phyloP scores from a whole-genome alignment of 2,329 filamentous ascomycete species.

The Orbilia oligospora region DNA sequence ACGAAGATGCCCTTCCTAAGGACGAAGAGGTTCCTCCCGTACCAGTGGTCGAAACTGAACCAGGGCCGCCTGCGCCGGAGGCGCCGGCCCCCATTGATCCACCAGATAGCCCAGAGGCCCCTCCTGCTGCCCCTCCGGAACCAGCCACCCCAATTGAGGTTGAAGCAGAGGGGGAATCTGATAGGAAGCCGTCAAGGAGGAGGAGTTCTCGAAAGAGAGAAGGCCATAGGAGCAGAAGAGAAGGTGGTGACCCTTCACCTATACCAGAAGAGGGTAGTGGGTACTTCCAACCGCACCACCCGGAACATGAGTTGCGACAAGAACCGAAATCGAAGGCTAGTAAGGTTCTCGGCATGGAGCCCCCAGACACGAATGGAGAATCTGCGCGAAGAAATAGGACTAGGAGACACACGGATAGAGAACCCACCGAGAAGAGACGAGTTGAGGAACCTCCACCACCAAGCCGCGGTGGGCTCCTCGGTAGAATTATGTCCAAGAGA shows the following conservation, averaged over 20 bases:
- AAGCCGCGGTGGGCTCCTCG: conserved; percentile 43
- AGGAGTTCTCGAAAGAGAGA: conserved; percentile 49
- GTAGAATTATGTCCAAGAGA: conserved; percentile 35
- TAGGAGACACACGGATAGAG: conserved; percentile 44
- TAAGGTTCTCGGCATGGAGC: conserved; percentile 48
- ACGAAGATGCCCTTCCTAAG: conserved; percentile 41
- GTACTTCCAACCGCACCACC: conserved; percentile 39
- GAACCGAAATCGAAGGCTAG: conserved; percentile 51
- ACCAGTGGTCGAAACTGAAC: conserved; percentile 6
- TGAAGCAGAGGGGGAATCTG: conserved; percentile 23
- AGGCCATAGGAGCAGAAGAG: conserved; percentile 48
- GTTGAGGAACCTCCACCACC: conserved; percentile 38
- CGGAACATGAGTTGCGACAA: conserved; percentile 44
- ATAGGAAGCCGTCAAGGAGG: conserved; percentile 38
- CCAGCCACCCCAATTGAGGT: conserved; percentile 13
- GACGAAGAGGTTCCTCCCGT: conserved; percentile 25
- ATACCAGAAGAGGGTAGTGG: conserved; percentile 48
- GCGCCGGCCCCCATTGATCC: conserved; percentile 22
- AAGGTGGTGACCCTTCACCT: conserved; percentile 47
- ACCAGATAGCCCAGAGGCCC: conserved; percentile 37
- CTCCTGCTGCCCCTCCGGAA: conserved; percentile 22
- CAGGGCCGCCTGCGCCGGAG: conserved; percentile 25
- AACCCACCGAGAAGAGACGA: conserved; percentile 35
- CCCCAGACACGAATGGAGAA: conserved; percentile 46
- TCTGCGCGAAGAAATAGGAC: conserved; percentile 21